These are phyloP conservation scores for Aspergillus incahuasiensis DNA, from an alignment of 495 filamentous ascomycete genomes.

Conservation along the genomic window DNA sequence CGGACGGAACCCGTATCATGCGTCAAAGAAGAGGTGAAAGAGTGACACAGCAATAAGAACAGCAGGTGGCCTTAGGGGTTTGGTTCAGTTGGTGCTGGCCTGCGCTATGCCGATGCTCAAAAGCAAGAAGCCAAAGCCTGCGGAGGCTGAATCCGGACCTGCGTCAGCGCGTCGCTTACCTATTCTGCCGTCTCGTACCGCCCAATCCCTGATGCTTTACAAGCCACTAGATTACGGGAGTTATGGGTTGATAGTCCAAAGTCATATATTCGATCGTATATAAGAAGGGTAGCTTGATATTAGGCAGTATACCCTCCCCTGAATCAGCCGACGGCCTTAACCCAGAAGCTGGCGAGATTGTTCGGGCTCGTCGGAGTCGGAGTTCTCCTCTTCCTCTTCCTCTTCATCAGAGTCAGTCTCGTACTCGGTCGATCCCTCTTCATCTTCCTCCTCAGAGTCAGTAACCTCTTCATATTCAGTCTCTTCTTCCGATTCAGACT, in stretches of 20 bases:
- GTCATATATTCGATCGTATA: neutral
- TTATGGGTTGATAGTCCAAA: neutral
- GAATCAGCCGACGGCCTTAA: neutral
- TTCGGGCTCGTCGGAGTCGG: slow-evolving; percentile 17
- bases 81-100: neutral
- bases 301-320: no score
- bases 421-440: slow-evolving; percentile 35
- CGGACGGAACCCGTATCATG: slow-evolving; percentile 11
- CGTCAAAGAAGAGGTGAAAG: neutral
- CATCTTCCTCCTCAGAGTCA: slow-evolving; percentile 48
- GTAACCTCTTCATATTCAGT: slow-evolving; percentile 44
- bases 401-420: slow-evolving; percentile 33
- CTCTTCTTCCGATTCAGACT: slow-evolving; percentile 45
- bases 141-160: neutral
- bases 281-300: neutral
- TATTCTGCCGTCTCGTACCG: slow-evolving; percentile 14
- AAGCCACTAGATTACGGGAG: neutral
- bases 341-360: slow-evolving; percentile 15
- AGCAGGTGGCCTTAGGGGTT: neutral
- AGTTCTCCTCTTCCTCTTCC: slow-evolving; percentile 36
- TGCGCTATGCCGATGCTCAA: slow-evolving; percentile 6
- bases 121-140: neutral
- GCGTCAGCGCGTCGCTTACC: neutral
- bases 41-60: neutral
- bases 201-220: neutral